phyloP scores from a whole-genome alignment of 2,329 filamentous ascomycete genomes.

The Fusarium sterilihyphosum region DNA sequence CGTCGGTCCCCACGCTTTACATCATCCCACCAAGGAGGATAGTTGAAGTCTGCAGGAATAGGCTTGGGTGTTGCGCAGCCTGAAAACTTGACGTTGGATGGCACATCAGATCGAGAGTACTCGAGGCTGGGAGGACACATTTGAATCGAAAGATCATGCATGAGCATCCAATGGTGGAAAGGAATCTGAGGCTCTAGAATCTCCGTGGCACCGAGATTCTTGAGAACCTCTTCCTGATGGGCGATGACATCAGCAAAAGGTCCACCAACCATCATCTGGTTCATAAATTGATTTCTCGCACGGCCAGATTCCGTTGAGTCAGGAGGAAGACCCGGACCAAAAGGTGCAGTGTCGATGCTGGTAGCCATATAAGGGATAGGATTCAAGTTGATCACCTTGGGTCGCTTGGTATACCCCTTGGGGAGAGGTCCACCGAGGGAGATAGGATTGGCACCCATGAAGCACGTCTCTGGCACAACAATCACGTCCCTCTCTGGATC shows the following conservation, averaged over 20 bases:
- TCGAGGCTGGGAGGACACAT: slow-evolving; percentile 53
- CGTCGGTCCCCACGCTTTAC: slow-evolving; percentile 47
- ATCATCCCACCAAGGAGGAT: slow-evolving; percentile 60
- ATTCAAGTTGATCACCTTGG: slow-evolving; percentile 53
- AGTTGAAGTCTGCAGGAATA: slow-evolving; percentile 41
- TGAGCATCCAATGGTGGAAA: slow-evolving; percentile 44
- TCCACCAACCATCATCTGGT: slow-evolving; percentile 35
- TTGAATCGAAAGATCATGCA: slow-evolving; percentile 49
- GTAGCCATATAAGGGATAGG: slow-evolving; percentile 49
- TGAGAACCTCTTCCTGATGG: slow-evolving; percentile 41
- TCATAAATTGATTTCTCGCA: slow-evolving; percentile 45
- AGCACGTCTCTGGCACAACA: slow-evolving; percentile 54
- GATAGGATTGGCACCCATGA: slow-evolving; percentile 52
- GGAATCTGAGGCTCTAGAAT: slow-evolving; percentile 21
- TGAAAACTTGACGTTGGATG: slow-evolving; percentile 53
- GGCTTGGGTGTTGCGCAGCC: slow-evolving; percentile 53
- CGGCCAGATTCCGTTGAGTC: slow-evolving; percentile 50
- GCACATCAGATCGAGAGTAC: slow-evolving; percentile 50
- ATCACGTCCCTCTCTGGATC: slow-evolving; percentile 53
- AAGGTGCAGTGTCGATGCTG: slow-evolving; percentile 53
- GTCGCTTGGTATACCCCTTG: slow-evolving; percentile 49
- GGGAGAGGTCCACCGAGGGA: slow-evolving; percentile 51
- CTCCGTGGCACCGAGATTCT: slow-evolving; percentile 43
- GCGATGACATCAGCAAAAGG: slow-evolving; percentile 38
- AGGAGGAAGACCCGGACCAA: slow-evolving; percentile 52